These are phyloP conservation scores for Protomyces arabidopsidicola DNA, from an alignment of 1,139 yeast species.

Conservation along the genomic window DNA sequence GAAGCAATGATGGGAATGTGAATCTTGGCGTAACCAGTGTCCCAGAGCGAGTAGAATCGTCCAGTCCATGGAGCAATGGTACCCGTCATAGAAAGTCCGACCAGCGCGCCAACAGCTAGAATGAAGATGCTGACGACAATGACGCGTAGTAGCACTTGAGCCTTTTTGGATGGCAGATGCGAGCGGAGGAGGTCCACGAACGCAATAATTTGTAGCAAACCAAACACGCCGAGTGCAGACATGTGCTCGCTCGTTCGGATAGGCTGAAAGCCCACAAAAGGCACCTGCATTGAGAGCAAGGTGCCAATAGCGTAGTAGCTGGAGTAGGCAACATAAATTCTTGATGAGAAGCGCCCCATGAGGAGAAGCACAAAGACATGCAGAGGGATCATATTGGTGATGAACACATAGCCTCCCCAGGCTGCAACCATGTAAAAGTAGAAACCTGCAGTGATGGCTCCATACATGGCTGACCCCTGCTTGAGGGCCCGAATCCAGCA, in stretches of 20 bases:
- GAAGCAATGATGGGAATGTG: slow-evolving; percentile 99
- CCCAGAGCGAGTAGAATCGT: slow-evolving; percentile 97
- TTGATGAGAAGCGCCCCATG: slow-evolving; percentile 90
- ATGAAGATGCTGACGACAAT: slow-evolving; percentile 54
- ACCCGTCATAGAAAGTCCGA: slow-evolving; percentile 80
- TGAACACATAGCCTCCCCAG: slow-evolving; percentile 97
- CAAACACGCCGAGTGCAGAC: slow-evolving; percentile 98
- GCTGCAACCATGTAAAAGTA: slow-evolving; percentile 99
- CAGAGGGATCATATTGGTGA: slow-evolving; percentile 93
- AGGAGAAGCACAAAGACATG: slow-evolving; percentile 84
- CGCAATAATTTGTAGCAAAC: slow-evolving; percentile 84
- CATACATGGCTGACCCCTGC: slow-evolving; percentile 82
- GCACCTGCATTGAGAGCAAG: slow-evolving; percentile 96
- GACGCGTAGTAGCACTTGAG: slow-evolving; percentile 59
- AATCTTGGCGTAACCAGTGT: slow-evolving; percentile 92
- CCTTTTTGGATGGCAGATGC: slow-evolving; percentile 67
- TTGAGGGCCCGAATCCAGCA: slow-evolving; percentile 93
- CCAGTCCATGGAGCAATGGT: slow-evolving; percentile 99
- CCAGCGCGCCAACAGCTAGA: slow-evolving; percentile 66
- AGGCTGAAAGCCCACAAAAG: slow-evolving; percentile 95
- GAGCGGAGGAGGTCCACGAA: slow-evolving; percentile 77
- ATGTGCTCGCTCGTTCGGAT: slow-evolving; percentile 96
- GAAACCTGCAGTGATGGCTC: slow-evolving; percentile 75
- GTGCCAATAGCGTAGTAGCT: slow-evolving; percentile 98
- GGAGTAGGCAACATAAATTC: slow-evolving; percentile 82